Evolutionary conservation across 2,329 filamentous ascomycete species (phyloP).

Genomic region (Allantophomopsis lycopodina): DNA sequence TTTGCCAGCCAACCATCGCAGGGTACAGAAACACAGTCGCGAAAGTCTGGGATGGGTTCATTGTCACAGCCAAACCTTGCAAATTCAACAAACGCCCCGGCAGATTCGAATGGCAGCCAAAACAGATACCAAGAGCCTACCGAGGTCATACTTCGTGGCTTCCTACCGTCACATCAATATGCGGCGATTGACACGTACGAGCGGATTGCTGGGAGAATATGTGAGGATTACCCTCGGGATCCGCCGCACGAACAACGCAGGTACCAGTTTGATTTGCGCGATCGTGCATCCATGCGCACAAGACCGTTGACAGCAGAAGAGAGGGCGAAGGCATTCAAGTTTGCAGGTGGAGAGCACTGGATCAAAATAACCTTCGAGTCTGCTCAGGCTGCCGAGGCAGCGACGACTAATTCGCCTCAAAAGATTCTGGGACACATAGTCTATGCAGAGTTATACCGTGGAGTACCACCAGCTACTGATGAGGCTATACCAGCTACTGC

Average conservation of each 20-base stretch:
- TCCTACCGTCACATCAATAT: conserved; percentile 57
- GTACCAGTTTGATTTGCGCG: conserved; percentile 62
- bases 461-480: conserved; percentile 49
- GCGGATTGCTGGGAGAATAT: conserved; percentile 70
- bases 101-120: conserved; percentile 1
- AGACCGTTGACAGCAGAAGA: conserved; percentile 56
- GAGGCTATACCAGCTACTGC: conserved; percentile 35
- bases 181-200: conserved; percentile 84
- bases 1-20: conserved; percentile 26
- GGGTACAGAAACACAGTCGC: conserved; percentile 17
- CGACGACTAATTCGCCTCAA: conserved; percentile 57
- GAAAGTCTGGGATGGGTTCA: conserved; percentile 16
- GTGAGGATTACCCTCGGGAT: conserved; percentile 84
- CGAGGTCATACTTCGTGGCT: conserved; percentile 79
- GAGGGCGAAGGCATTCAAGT: conserved; percentile 65
- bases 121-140: conserved; percentile 39
- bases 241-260: conserved; percentile 58
- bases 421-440: conserved; percentile 57
- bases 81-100: conserved; percentile 5
- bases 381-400: conserved; percentile 54
- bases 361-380: conserved; percentile 78
- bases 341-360: conserved; percentile 81
- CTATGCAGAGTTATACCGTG: conserved; percentile 56
- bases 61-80: conserved; percentile 19
- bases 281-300: conserved; percentile 55